These are phyloP conservation scores for Skeletonema marinoi DNA, from an alignment of 108 stramenopile species.

Conservation along the genomic window DNA sequence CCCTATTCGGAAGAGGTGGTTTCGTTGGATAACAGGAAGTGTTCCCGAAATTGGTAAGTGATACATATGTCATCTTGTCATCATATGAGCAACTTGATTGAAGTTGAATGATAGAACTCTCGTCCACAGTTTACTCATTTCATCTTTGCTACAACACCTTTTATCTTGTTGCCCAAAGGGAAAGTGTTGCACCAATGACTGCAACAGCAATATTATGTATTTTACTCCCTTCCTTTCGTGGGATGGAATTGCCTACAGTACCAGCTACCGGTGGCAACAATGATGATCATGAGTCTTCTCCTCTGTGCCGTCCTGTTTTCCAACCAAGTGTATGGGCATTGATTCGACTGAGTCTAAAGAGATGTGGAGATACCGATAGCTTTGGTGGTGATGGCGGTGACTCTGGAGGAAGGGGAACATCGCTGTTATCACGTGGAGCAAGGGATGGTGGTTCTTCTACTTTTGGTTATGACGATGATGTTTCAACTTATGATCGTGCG, in stretches of 20 bases:
- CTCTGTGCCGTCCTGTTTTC: constrained; percentile 23
- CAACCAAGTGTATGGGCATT: constrained; percentile 61
- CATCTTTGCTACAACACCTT: neutral
- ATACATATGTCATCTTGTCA: neutral
- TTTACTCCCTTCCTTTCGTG: constrained; percentile 55
- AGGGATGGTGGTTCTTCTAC: neutral
- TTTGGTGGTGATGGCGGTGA: constrained; percentile 20
- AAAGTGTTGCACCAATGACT: constrained; percentile 38
- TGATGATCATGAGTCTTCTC: neutral
- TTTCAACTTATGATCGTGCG: neutral
- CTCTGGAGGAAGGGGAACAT: constrained; percentile 17
- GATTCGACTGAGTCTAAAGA: constrained; percentile 53
- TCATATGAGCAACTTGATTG: neutral
- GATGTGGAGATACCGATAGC: constrained; percentile 43
- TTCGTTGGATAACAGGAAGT: neutral
- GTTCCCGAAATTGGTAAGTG: constrained; percentile 25
- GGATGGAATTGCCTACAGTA: constrained; percentile 36
- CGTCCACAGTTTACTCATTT: neutral
- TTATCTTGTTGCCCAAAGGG: constrained; percentile 7
- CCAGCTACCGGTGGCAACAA: neutral
- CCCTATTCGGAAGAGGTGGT: constrained; percentile 22
- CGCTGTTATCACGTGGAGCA: constrained; percentile 23
- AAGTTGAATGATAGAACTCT: neutral
- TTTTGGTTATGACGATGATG: neutral
- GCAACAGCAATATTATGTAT: constrained; percentile 64